A percentile compares a stretch with the other conserved stretches of the same genome.
Evolutionary conservation across 2,329 filamentous ascomycete genomes (phyloP).

Genomic region (Aspergillus persii): DNA sequence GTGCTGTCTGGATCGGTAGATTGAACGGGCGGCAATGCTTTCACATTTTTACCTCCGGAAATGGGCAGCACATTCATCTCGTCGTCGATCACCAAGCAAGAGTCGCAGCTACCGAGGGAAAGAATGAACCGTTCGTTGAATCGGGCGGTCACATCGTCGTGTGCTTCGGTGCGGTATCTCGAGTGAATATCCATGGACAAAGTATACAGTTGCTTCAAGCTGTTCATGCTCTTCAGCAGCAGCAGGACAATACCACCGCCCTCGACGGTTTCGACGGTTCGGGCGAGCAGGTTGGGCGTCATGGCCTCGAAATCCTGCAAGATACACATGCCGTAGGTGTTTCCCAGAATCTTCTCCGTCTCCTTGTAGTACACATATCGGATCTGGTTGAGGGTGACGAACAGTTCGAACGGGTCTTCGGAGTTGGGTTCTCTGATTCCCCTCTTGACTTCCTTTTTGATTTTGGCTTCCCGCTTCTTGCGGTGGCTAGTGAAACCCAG

Average conservation of each 20-base stretch:
- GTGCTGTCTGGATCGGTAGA: constrained; percentile 70
- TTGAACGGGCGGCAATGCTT: constrained; percentile 73
- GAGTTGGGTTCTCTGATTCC: constrained; percentile 88
- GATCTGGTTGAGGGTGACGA: constrained; percentile 93
- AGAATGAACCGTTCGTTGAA: constrained; percentile 98
- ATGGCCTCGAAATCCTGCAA: constrained; percentile 97
- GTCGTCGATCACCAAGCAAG: constrained; percentile 93
- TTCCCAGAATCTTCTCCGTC: constrained; percentile 96
- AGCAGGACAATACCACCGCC: constrained; percentile 89
- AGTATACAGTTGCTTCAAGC: constrained; percentile 94
- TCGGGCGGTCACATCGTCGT: constrained; percentile 87
- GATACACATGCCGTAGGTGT: constrained; percentile 98
- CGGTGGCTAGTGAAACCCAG: constrained; percentile 93
- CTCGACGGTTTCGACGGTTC: constrained; percentile 96
- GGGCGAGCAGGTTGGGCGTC: constrained; percentile 91
- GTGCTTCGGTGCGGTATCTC: constrained; percentile 91
- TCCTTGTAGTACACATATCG: constrained; percentile 99
- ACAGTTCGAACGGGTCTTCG: constrained; percentile 95
- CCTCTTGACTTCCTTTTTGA: constrained; percentile 96
- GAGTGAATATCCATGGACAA: constrained; percentile 98
- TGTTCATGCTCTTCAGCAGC: constrained; percentile 92
- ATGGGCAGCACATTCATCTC: constrained; percentile 97
- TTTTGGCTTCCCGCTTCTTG: constrained; percentile 97
- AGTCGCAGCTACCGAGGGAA: constrained; percentile 90
- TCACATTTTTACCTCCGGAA: constrained; percentile 88